Percentiles rank a stretch among this genome's conserved stretches.
phyloP scores from a whole-genome alignment of 371 early-diverging fungal species.

The Haplosporangium sp. region DNA sequence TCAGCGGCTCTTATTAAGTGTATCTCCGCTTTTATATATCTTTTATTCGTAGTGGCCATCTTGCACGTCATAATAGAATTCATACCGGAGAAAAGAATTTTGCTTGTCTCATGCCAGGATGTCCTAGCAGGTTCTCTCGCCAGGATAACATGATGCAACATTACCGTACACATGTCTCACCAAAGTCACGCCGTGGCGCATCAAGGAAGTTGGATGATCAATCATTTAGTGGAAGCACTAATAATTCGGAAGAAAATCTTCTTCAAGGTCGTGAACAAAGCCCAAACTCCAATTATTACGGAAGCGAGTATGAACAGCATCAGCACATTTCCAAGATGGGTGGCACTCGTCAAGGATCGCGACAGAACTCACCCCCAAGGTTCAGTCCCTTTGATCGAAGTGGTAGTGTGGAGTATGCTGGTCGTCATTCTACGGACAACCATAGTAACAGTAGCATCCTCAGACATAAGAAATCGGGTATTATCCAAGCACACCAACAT shows the following conservation, averaged over 20 bases:
- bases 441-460: slow-evolving; percentile 14
- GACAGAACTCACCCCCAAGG: slow-evolving; percentile 47
- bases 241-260: slow-evolving; percentile 37
- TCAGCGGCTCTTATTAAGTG: not conserved
- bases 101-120: slow-evolving; percentile 83
- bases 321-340: slow-evolving; percentile 32
- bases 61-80: slow-evolving; percentile 92
- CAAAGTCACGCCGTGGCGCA: slow-evolving; percentile 72
- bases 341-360: slow-evolving; percentile 33
- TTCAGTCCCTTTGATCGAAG: slow-evolving; percentile 48
- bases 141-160: slow-evolving; percentile 95
- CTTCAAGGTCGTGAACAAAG: slow-evolving; percentile 30
- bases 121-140: slow-evolving; percentile 88
- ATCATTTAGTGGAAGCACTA: slow-evolving; percentile 8
- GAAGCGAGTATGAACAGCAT: slow-evolving; percentile 11
- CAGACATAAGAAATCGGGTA: slow-evolving; percentile 39
- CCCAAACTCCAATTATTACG: slow-evolving; percentile 11
- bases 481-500: slow-evolving; percentile 49
- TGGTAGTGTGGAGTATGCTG: slow-evolving; percentile 25
- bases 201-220: slow-evolving; percentile 28
- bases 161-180: slow-evolving; percentile 86
- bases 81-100: slow-evolving; percentile 95
- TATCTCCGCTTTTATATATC: not conserved
- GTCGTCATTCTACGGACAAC: slow-evolving; percentile 27
- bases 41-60: slow-evolving; percentile 71